Conservation (phyloP, 2,329 filamentous ascomycete species). For the Kalaharituber pfeilii region DNA sequence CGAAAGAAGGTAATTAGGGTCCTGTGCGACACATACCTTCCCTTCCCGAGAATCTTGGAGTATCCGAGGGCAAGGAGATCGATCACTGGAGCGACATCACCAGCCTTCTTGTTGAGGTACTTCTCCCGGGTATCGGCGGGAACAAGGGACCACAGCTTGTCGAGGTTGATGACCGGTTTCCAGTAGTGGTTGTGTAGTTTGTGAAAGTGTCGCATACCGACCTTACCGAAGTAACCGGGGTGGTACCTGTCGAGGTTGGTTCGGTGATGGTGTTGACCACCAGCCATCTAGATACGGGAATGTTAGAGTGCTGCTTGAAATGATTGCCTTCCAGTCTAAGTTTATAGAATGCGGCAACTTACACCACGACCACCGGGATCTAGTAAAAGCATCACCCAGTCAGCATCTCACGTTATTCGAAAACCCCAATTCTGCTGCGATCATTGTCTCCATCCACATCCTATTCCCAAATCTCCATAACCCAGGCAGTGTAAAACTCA, state of each 20-base stretch:
- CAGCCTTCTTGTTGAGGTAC: conserved; percentile 58
- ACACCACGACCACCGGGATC: conserved; percentile 52
- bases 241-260: conserved; percentile 91
- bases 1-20: not conserved
- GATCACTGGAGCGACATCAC: conserved; percentile 91
- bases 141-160: conserved; percentile 97
- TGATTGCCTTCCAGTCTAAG: not conserved
- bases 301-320: not conserved
- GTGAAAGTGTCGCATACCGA: conserved; percentile 93
- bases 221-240: conserved; percentile 98
- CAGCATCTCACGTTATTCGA: not conserved
- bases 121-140: conserved; percentile 82
- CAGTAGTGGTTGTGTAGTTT: conserved; percentile 90
- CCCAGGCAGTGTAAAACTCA: conserved; percentile 25
- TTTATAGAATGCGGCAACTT: not conserved
- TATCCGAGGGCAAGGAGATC: conserved; percentile 95
- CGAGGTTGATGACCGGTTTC: conserved; percentile 97
- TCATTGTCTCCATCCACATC: not conserved
- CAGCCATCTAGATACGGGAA: conserved; percentile 48
- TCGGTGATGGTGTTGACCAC: conserved; percentile 98
- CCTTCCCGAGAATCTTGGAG: conserved; percentile 98
- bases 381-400: conserved; percentile 1
- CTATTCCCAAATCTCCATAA: not conserved
- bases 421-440: not conserved
- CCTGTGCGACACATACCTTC: conserved; percentile 30